These are phyloP conservation scores for Mycena kentingensis DNA, from an alignment of 768 basidiomycete species.

Conservation along the genomic window DNA sequence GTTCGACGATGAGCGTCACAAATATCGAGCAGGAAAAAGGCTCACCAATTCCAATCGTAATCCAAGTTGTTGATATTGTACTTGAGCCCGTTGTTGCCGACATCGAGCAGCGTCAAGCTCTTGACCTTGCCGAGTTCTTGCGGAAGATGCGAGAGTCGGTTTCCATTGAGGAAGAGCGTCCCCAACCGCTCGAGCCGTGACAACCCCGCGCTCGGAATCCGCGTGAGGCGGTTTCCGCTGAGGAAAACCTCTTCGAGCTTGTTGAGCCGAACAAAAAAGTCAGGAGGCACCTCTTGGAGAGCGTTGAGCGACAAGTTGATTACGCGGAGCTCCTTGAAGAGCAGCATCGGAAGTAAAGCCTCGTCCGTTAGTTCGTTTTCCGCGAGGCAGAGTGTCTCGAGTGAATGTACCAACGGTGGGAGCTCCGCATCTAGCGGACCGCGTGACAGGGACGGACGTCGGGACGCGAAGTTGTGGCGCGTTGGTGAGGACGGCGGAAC, in stretches of 20 bases:
- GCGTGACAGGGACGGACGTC: constrained; percentile 30
- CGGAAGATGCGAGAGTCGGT: constrained; percentile 88
- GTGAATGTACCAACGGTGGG: constrained; percentile 67
- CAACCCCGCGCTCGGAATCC: constrained; percentile 87
- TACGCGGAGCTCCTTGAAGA: constrained; percentile 74
- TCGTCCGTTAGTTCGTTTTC: constrained; percentile 91
- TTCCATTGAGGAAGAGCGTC: constrained; percentile 89
- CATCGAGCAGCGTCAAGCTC: constrained; percentile 81
- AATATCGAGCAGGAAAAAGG: constrained; percentile 4
- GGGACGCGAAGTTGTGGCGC: constrained; percentile 27
- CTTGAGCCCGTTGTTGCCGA: constrained; percentile 89
- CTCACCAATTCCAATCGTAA: constrained; percentile 99
- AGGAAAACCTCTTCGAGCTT: constrained; percentile 86
- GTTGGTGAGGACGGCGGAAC: not conserved
- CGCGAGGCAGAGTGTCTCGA: constrained; percentile 81
- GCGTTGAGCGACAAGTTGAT: constrained; percentile 96
- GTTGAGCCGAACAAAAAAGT: constrained; percentile 73
- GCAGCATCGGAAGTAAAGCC: constrained; percentile 68
- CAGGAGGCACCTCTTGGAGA: constrained; percentile 81
- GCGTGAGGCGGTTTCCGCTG: constrained; percentile 90
- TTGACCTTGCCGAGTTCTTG: constrained; percentile 85
- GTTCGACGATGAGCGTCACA: constrained; percentile 2
- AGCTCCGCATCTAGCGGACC: constrained; percentile 31
- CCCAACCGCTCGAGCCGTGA: constrained; percentile 66
- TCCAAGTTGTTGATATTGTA: constrained; percentile 99